phyloP scores from a whole-genome alignment of 1,284 basidiomycete species.

The Meira nashicola region DNA sequence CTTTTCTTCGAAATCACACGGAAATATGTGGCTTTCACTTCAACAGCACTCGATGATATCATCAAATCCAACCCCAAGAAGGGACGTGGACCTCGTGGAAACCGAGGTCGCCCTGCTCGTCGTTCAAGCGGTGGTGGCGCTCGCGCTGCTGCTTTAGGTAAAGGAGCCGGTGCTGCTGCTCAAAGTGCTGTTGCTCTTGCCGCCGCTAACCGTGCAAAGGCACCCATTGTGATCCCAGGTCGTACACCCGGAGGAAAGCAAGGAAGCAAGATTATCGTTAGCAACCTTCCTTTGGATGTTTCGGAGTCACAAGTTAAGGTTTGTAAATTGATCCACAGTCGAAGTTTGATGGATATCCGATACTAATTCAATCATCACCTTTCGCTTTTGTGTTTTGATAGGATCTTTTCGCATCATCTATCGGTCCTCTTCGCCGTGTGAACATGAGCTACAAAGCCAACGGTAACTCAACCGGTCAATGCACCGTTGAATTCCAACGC shows the following conservation, averaged over 20 bases:
- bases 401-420: constrained; percentile 89
- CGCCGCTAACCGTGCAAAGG: constrained; percentile 47
- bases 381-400: constrained; percentile 7
- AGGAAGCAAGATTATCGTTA: constrained; percentile 84
- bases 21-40: background rate
- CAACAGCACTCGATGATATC: constrained; percentile 49
- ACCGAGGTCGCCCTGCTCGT: constrained; percentile 19
- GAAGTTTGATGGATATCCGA: background rate
- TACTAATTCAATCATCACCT: background rate
- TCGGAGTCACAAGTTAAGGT: constrained; percentile 86
- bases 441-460: constrained; percentile 77
- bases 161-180: constrained; percentile 16
- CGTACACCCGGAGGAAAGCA: constrained; percentile 24
- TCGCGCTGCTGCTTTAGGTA: constrained; percentile 45
- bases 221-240: constrained; percentile 49
- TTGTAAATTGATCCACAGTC: constrained; percentile 22
- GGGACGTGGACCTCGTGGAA: constrained; percentile 22
- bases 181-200: constrained; percentile 38
- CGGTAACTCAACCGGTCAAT: constrained; percentile 84
- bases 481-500: constrained; percentile 78
- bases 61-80: constrained; percentile 44
- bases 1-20: background rate
- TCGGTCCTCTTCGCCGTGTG: constrained; percentile 78
- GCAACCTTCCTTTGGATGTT: constrained; percentile 89
- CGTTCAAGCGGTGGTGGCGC: constrained; percentile 26